Evolutionary conservation across 2,329 filamentous ascomycete species (phyloP).

Genomic region (Akanthomyces uredinophilus): DNA sequence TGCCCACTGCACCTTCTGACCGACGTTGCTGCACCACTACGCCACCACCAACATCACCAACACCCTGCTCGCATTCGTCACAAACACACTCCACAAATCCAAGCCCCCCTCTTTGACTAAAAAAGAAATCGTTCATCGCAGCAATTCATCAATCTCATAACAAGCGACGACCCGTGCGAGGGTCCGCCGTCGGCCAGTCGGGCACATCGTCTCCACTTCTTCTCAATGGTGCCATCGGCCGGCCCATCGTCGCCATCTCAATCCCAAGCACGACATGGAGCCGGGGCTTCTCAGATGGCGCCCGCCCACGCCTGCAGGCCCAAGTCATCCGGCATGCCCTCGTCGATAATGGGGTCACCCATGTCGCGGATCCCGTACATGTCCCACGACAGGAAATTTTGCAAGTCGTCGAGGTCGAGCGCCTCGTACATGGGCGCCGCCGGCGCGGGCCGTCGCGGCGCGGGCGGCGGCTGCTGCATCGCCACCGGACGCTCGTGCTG

Average conservation of each 20-base stretch:
- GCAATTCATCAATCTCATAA: background rate
- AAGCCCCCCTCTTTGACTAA: background rate
- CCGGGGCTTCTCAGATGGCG: slow-evolving; percentile 5
- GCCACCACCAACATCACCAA: background rate
- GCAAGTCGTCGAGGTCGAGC: slow-evolving; percentile 34
- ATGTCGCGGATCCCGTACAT: slow-evolving; percentile 38
- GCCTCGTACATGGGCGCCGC: slow-evolving; percentile 29
- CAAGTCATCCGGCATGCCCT: slow-evolving; percentile 28
- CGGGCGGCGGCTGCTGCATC: slow-evolving; percentile 20
- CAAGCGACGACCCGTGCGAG: slow-evolving; percentile 3
- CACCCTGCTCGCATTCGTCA: no score
- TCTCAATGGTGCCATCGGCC: slow-evolving; percentile 7
- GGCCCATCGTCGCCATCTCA: slow-evolving; percentile 8
- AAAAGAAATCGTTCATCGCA: background rate
- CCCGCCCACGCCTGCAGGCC: slow-evolving; percentile 14
- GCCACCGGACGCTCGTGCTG: slow-evolving; percentile 34
- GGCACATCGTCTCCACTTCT: background rate
- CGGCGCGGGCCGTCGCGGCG: slow-evolving; percentile 18
- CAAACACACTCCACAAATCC: background rate
- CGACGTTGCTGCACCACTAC: background rate
- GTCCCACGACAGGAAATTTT: slow-evolving; percentile 36
- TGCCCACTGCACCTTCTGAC: slow-evolving; percentile 13
- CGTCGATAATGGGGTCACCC: slow-evolving; percentile 31
- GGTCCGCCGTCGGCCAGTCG: background rate
- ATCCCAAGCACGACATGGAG: background rate